A percentile compares a stretch with the other conserved stretches of the same genome.
Evolutionary conservation across 1,139 yeast species (phyloP).

Genomic region (Nadsonia starkeyi-henricii): DNA sequence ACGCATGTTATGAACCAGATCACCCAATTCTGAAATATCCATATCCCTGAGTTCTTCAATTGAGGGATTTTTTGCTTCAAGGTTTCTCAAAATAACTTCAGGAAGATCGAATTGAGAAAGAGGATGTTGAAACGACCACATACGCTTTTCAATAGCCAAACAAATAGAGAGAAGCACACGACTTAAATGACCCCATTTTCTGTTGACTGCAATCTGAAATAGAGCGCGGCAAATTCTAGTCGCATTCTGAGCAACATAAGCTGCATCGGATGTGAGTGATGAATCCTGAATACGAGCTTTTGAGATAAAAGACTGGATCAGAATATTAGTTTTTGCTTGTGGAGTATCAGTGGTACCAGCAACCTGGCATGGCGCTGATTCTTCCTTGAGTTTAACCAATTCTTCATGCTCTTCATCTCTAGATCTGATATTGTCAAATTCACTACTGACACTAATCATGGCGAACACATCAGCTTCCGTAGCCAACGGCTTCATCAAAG

Average conservation of each 20-base stretch:
- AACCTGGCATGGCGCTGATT: constrained; percentile 63
- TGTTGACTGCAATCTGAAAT: constrained; percentile 68
- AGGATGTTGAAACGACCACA: constrained; percentile 92
- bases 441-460: constrained; percentile 84
- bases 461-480: constrained; percentile 87
- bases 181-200: constrained; percentile 81
- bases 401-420: constrained; percentile 81
- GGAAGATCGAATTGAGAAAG: constrained; percentile 75
- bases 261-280: constrained; percentile 71
- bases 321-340: constrained; percentile 75
- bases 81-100: constrained; percentile 43
- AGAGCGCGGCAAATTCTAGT: constrained; percentile 87
- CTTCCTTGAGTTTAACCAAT: constrained; percentile 45
- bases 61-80: constrained; percentile 51
- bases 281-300: constrained; percentile 56
- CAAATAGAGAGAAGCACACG: constrained; percentile 65
- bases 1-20: constrained; percentile 64
- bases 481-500: constrained; percentile 69
- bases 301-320: constrained; percentile 80
- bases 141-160: constrained; percentile 66
- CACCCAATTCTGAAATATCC: constrained; percentile 70
- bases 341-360: constrained; percentile 66
- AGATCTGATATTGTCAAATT: constrained; percentile 79
- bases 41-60: constrained; percentile 64
- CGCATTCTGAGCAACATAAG: constrained; percentile 90